phyloP scores from a whole-genome alignment of 2,329 filamentous ascomycete genomes.

The Hypomyces perniciosus region DNA sequence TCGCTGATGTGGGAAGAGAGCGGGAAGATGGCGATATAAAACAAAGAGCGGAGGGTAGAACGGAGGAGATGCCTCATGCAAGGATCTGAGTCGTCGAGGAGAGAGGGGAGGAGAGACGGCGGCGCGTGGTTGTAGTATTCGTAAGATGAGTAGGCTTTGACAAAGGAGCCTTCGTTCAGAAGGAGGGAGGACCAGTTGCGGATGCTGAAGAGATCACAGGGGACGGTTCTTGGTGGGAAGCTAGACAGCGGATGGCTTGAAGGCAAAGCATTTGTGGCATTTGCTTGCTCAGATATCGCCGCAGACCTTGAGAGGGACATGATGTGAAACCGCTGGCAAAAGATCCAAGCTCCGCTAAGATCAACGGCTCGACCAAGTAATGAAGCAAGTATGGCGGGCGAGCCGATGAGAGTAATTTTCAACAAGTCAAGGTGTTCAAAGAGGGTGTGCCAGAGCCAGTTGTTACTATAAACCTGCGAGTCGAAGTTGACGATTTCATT shows the following conservation, averaged over 20 bases:
- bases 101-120: constrained; percentile 53
- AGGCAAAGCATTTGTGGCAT: neutral
- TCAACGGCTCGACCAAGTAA: constrained; percentile 53
- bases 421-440: constrained; percentile 48
- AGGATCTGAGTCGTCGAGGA: constrained; percentile 38
- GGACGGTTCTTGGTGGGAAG: constrained; percentile 11
- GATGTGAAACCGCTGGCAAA: constrained; percentile 57
- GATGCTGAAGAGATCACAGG: constrained; percentile 47
- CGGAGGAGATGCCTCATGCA: constrained; percentile 29
- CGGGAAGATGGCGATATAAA: constrained; percentile 63
- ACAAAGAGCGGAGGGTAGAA: constrained; percentile 41
- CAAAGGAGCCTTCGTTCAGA: constrained; percentile 70
- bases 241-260: neutral
- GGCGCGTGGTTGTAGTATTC: constrained; percentile 63
- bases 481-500: neutral
- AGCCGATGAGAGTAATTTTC: constrained; percentile 52
- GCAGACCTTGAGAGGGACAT: constrained; percentile 39
- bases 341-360: constrained; percentile 55
- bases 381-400: constrained; percentile 55
- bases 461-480: constrained; percentile 19
- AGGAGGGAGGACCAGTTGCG: constrained; percentile 59
- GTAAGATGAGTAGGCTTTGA: constrained; percentile 64
- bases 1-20: constrained; percentile 54
- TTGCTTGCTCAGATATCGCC: neutral
- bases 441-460: constrained; percentile 51